phyloP scores from a whole-genome alignment of 305 asterid species.

The Galium porrigens region DNA sequence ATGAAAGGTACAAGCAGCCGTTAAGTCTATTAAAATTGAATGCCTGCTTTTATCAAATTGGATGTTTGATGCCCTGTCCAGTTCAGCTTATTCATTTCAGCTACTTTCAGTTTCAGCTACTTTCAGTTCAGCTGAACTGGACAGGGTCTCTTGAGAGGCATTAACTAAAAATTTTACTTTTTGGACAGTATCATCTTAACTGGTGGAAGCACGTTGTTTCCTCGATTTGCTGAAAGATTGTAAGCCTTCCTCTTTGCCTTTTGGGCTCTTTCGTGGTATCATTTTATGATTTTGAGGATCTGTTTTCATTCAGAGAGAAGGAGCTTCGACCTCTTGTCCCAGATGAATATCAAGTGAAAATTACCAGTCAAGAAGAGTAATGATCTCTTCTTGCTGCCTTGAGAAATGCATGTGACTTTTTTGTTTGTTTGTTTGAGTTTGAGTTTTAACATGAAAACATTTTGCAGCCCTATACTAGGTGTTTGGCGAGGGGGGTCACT shows the following conservation, averaged over 20 bases:
- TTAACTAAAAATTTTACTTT: neutral
- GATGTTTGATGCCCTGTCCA: neutral
- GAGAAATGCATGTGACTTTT: neutral
- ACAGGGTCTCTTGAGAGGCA: constrained; percentile 1
- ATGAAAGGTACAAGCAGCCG: constrained; percentile 46
- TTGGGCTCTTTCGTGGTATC: constrained; percentile 6
- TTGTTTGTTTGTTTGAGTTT: neutral
- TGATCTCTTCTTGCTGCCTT: constrained; percentile 12
- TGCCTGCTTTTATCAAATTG: neutral
- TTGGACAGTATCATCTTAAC: constrained; percentile 71
- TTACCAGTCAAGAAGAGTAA: constrained; percentile 81
- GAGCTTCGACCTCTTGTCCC: constrained; percentile 95
- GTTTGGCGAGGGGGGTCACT: constrained; percentile 99
- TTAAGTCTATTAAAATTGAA: constrained; percentile 1
- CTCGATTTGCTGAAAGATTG: constrained; percentile 86
- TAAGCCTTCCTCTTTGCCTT: constrained; percentile 27
- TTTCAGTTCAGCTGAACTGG: too few species aligned
- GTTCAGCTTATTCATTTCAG: too few species aligned
- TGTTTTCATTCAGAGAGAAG: constrained; percentile 43
- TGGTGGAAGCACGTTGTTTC: constrained; percentile 84
- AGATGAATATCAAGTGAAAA: constrained; percentile 60
- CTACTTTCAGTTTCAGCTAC: too few species aligned
- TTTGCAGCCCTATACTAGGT: constrained; percentile 71
- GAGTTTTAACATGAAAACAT: constrained; percentile 9
- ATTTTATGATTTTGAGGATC: constrained; percentile 5